phyloP scores from a whole-genome alignment of 2,329 filamentous ascomycete genomes.

The Pseudogymnoascus sp. region DNA sequence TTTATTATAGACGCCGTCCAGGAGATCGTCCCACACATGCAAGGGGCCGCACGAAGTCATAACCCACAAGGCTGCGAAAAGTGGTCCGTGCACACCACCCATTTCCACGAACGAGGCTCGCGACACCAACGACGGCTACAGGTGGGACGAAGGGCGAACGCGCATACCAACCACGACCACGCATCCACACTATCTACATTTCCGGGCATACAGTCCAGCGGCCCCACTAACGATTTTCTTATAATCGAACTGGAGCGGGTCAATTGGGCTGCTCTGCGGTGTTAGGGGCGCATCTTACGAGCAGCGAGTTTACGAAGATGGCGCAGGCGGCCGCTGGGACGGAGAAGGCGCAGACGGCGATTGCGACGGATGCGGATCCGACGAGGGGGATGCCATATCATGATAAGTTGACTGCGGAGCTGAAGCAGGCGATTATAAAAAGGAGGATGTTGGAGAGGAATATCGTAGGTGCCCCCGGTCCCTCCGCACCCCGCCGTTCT shows the following conservation, averaged over 20 bases:
- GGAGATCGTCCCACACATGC: neutral
- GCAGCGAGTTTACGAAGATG: neutral
- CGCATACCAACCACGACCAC: neutral
- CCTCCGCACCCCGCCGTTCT: neutral
- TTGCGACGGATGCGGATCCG: constrained; percentile 9
- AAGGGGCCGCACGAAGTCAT: neutral
- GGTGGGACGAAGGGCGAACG: neutral
- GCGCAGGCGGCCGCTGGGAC: neutral
- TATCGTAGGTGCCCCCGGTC: constrained; percentile 36
- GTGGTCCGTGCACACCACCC: neutral
- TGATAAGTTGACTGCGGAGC: constrained; percentile 23
- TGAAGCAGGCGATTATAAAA: constrained; percentile 23
- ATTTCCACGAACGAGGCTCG: constrained; percentile 1
- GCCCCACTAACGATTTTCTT: neutral
- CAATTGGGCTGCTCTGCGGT: neutral
- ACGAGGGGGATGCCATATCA: constrained; percentile 21
- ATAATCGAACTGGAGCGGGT: neutral
- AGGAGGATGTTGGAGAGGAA: constrained; percentile 40
- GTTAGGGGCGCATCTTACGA: neutral
- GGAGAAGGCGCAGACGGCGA: constrained; percentile 5
- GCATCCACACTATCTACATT: neutral
- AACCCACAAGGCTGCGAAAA: constrained; percentile 3
- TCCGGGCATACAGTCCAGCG: neutral
- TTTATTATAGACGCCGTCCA: neutral
- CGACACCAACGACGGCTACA: neutral